phyloP scores from a whole-genome alignment of 1,139 yeast species.

The Suhomyces anneliseae region DNA sequence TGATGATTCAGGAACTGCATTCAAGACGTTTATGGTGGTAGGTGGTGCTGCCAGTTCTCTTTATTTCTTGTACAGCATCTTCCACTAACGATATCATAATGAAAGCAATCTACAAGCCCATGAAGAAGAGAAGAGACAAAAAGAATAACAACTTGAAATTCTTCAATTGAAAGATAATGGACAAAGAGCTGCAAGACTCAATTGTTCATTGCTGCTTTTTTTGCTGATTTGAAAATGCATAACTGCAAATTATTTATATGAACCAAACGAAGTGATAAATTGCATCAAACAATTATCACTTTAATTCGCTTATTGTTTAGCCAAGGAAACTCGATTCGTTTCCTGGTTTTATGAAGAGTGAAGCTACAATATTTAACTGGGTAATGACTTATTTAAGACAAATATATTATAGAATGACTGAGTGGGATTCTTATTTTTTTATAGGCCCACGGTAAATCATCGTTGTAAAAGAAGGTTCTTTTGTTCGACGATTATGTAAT shows the following conservation, averaged over 20 bases:
- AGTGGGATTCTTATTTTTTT: neutral
- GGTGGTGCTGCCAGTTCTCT: slow-evolving; percentile 36
- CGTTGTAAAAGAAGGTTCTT: neutral
- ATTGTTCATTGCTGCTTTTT: too few species aligned
- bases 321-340: too few species aligned
- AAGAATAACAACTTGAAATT: too few species aligned
- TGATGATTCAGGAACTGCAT: slow-evolving; percentile 19
- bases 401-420: slow-evolving; percentile 8
- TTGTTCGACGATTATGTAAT: neutral
- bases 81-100: neutral
- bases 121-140: too few species aligned
- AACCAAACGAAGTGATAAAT: too few species aligned
- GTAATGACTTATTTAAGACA: slow-evolving; percentile 5
- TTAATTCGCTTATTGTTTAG: too few species aligned
- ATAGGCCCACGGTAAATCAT: neutral
- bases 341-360: too few species aligned
- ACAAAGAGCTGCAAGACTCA: too few species aligned
- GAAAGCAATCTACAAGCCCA: neutral
- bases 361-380: neutral
- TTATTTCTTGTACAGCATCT: slow-evolving; percentile 23
- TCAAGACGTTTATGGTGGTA: slow-evolving; percentile 25
- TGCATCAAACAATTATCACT: too few species aligned
- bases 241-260: too few species aligned
- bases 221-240: too few species aligned
- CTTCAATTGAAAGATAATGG: too few species aligned